Conservation (phyloP, 2,329 filamentous ascomycete species). For the Rosellinia necatrix region DNA sequence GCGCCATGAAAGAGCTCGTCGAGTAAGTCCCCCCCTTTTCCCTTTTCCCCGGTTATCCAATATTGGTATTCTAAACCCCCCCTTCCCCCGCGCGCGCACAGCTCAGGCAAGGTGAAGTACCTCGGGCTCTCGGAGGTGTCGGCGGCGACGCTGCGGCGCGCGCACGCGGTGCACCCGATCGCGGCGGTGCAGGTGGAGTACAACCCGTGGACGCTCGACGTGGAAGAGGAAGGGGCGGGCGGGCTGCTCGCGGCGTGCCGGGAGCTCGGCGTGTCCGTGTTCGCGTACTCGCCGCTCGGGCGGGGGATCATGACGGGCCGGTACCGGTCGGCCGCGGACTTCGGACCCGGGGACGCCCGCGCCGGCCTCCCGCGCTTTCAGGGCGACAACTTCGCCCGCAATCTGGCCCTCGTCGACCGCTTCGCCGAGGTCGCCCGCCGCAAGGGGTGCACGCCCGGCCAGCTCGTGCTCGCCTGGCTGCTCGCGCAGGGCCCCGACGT, state of each 20-base stretch:
- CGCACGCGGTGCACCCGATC: constrained; percentile 53
- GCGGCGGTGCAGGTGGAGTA: constrained; percentile 60
- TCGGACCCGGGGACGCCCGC: constrained; percentile 11
- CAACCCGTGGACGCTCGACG: constrained; percentile 53
- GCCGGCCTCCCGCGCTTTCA: constrained; percentile 46
- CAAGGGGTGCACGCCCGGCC: constrained; percentile 51
- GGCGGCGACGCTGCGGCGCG: constrained; percentile 54
- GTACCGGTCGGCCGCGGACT: constrained; percentile 41
- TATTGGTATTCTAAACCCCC: not conserved
- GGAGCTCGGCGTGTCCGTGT: constrained; percentile 51
- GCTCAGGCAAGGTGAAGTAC: constrained; percentile 58
- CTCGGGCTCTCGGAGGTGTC: constrained; percentile 56
- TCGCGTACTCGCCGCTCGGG: constrained; percentile 49
- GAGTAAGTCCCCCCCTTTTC: too few species aligned
- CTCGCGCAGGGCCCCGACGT: constrained; percentile 50
- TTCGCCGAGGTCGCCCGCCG: constrained; percentile 35
- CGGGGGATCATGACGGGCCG: constrained; percentile 49
- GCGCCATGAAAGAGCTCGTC: not conserved
- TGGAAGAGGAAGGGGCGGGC: constrained; percentile 46
- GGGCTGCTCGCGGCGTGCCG: constrained; percentile 49
- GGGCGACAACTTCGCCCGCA: constrained; percentile 55
- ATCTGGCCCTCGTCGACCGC: constrained; percentile 43
- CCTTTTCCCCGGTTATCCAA: too few species aligned
- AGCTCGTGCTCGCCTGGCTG: constrained; percentile 63
- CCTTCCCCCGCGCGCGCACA: too few species aligned